Percentiles rank a stretch among this genome's conserved stretches.
Conservation (phyloP, 345 rosid species). For the Salix brachista region DNA sequence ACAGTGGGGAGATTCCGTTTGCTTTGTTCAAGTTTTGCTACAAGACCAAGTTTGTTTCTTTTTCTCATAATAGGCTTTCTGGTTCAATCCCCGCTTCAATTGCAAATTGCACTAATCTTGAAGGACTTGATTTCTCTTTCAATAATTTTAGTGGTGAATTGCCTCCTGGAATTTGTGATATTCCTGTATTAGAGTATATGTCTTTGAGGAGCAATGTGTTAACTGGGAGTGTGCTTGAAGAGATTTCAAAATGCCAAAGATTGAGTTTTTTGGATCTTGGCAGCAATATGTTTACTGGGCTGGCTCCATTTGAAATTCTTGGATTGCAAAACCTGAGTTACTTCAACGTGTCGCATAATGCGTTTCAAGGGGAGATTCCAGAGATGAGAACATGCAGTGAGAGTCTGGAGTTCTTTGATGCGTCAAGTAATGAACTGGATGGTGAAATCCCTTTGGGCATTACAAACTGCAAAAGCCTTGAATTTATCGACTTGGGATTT, state of each 20-base stretch:
- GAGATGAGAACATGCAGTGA: constrained; percentile 51
- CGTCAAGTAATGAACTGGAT: constrained; percentile 58
- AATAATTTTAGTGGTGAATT: constrained; percentile 64
- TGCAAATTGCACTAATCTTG: constrained; percentile 58
- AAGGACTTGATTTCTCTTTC: constrained; percentile 82
- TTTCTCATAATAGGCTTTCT: constrained; percentile 65
- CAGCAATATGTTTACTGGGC: constrained; percentile 63
- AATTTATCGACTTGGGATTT: constrained; percentile 69
- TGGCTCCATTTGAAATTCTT: constrained; percentile 64
- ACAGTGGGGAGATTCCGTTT: constrained; percentile 57
- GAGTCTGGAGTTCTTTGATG: constrained; percentile 63
- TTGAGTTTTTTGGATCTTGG: constrained; percentile 65
- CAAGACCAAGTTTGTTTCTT: constrained; percentile 72
- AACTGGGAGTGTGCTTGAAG: constrained; percentile 56
- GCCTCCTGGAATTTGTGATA: constrained; percentile 58
- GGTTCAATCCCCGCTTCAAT: constrained; percentile 71
- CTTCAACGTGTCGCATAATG: constrained; percentile 70
- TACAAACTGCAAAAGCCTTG: constrained; percentile 61
- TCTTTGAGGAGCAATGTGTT: constrained; percentile 64
- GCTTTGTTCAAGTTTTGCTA: constrained; percentile 63
- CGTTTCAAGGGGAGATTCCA: constrained; percentile 59
- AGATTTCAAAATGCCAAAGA: constrained; percentile 52
- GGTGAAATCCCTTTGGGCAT: constrained; percentile 65
- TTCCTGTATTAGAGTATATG: constrained; percentile 52
- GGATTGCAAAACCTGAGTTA: constrained; percentile 51